Evolutionary conservation across 2,329 filamentous ascomycete genomes (phyloP), one percentile per base, ranked within the genome.

Genomic region (Aspergillus intermedius): DNA sequence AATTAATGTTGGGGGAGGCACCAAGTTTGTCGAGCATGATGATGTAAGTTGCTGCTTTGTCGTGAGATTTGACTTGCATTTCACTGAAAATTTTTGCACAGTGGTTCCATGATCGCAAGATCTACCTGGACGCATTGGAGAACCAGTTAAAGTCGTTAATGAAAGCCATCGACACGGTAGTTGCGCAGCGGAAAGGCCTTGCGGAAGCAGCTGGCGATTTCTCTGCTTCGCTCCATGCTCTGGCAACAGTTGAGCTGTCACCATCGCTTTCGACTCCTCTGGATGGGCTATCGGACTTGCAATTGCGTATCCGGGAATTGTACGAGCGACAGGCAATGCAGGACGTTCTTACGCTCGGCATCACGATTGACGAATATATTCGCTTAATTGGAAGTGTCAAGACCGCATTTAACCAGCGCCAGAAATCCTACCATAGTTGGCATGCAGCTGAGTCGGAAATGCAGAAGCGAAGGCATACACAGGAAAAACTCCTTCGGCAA

Each of bases 301-400:
- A 98, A 68, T 78, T 95, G 52, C 91, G 91, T 34, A 95, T 98
- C 57, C 84, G 87, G 50, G 93, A 98, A 62, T 82, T 98, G 1
- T 97, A 98, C 66, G 90, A 96, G 60, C 87, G 93, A 19, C 93
- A 98, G 70, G 93, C 93, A 9, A 90, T 96, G 71, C 93, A 98
- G 68, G 93, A 98, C 64, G 86, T 97, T 28, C 78, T 98, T 45
- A 98, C 93, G 0, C 83, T 98, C 55, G 93, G 93, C 34, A 97
- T 97, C 63, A 95, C 95, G 40, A 91, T 98, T 54, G 93, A 98
- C 56, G 93, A 98, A 71, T 98, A 98, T 71, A 94, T 98, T 59
- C 88, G 93, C 4, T 74, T 98, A 40, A 97, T 98, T 59, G 89
- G 90, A 28, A 94, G 88, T 48, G 88, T 97, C 52, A 98, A 98